Evolutionary conservation across 345 rosid genomes (phyloP).

Genomic region (Gossypium stocksii): DNA sequence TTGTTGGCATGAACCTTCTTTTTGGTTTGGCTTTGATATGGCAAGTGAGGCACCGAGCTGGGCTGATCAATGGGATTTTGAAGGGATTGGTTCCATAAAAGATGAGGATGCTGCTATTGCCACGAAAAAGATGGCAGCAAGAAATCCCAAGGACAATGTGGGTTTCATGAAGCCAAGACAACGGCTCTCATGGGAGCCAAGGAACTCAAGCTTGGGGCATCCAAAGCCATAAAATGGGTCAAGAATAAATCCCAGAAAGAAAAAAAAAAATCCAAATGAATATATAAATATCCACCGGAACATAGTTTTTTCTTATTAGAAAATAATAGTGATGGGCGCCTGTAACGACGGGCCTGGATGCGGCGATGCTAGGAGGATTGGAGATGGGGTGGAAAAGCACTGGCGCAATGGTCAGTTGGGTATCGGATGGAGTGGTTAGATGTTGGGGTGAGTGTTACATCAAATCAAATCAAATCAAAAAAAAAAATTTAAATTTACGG

Average conservation of each 20-base stretch:
- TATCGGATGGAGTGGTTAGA: too few species aligned
- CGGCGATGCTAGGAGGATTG: too few species aligned
- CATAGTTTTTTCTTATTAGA: neutral
- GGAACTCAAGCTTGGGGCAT: neutral
- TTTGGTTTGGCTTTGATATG: slow-evolving; percentile 25
- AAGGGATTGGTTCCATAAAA: slow-evolving; percentile 54
- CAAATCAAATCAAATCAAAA: too few species aligned
- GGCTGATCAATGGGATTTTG: slow-evolving; percentile 94
- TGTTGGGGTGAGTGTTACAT: too few species aligned
- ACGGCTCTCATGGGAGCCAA: neutral
- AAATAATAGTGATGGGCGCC: too few species aligned
- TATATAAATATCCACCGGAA: neutral
- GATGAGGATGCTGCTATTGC: slow-evolving; percentile 25
- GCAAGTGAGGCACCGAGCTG: slow-evolving; percentile 74
- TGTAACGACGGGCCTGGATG: too few species aligned
- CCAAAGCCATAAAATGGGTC: neutral
- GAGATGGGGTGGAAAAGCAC: too few species aligned
- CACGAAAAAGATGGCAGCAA: slow-evolving; percentile 29
- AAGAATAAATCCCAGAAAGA: neutral
- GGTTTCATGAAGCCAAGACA: neutral
- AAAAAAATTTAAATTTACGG: too few species aligned
- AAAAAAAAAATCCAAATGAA: neutral
- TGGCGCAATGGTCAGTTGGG: too few species aligned
- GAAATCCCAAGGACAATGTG: neutral
- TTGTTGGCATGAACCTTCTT: too few species aligned